Base-by-base conservation (phyloP, 1,284 basidiomycete genomes). In the Trichosporon ovoides region DNA sequence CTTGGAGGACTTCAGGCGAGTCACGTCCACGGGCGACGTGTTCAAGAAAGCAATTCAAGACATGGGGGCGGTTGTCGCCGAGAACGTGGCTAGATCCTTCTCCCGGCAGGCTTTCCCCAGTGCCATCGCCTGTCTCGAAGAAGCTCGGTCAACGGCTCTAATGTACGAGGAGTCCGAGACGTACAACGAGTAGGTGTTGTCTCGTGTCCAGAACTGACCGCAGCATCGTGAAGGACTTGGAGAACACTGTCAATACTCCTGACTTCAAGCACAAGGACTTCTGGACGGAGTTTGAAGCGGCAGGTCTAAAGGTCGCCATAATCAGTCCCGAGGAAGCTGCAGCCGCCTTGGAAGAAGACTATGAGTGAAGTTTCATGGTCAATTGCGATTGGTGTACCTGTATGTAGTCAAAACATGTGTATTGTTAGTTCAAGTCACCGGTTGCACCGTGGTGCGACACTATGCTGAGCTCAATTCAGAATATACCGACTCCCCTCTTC, bases 31-130 rank as follows among this genome's bases (percentile, higher is more conserved):
- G 52, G 88, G 88, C 0, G 89, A 91, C 70, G 77, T 90, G 16
- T 88, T 91, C 51, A 83, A 81, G 22, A 91, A 93, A 74, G 88
- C 88, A 0, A 74, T 78, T 18, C 68, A 87, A 67, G 90, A 93
- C 74, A 73, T 93, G 33, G 84, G 80, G 12, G 80, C 73, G 16
- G 86, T 90, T 2, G 83, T 93, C 43, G 79, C 80, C 59, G 87
- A 91, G 68, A 83, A 90, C 53, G 81, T 88, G 13, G 72, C 81
- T 57, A 80, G 80, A 28, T 87, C 87, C 22, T 91, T 91, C 73
- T 83, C 87, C 36, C 78, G 76, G 40, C 80, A 84, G 65, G 81
- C 89, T 57, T 80, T 80, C 48, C 78, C 80, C 12, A 87, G 91
- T 70, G 81, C 91, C 75, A 56, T 90, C 31, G 82, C 86, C 48